Base-by-base conservation (phyloP, 768 basidiomycete species). In the Suillus subalutaceus region DNA sequence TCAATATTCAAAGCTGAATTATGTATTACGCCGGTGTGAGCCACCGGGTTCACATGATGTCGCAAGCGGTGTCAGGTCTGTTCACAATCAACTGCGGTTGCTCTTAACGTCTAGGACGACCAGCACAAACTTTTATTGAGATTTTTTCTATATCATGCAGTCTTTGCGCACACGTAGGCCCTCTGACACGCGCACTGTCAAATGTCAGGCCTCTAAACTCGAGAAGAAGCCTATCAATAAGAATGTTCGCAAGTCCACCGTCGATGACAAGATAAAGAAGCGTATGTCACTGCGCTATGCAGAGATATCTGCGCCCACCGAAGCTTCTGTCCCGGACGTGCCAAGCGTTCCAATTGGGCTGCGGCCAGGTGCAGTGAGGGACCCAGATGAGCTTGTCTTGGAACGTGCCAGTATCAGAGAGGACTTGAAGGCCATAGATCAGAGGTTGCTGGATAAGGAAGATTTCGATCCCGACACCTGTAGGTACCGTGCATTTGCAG, bases 251-350 rank as follows among this genome's bases (percentile, higher is more conserved):
- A 88, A 74, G 26, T 79, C 79, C 9, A 66, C 77, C 64, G 84
- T 89, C 66, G 85, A 95, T 76, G 96, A 96, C 84, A 94, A 92
- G 81, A 95, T 97, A 79, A 95, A 94, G 86, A 94, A 94, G 79
- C 91, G 96, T 73, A 91, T 97, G 89, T 96, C 95, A 18, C 93
- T 90, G 86, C 89, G 96, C 75, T 97, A 93, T 85, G 93, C 91
- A 46, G 92, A 93, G 70, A 90, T 93, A 63, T 90, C 90, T 1
- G 80, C 84, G n/a, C 91, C 90, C 8, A 89, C 87, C 3, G 84
- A 86, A 58, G 74, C 77, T 10, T 77, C 74, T 50, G 74, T 88
- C 4, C 90, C 92, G 5, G 78, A 86, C 1, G 77, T 90, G 20
- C 90, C 90, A 2, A 78, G 84, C 0, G 69, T 92, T 48, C 88